Evolutionary conservation across 1,139 yeast genomes (phyloP).

Genomic region (Saccharomyces hybrid): DNA sequence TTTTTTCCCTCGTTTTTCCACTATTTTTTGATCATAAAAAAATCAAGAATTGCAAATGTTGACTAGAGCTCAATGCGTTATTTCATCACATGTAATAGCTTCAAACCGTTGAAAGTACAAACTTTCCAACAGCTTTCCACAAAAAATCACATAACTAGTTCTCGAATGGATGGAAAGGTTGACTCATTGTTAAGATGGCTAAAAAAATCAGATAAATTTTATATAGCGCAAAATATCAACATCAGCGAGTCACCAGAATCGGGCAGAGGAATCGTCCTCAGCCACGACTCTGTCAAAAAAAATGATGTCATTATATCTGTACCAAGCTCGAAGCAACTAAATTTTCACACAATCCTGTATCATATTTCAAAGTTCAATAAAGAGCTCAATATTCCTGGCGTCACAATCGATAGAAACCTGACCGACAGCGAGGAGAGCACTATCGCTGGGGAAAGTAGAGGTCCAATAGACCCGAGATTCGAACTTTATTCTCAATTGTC

Average conservation of each 20-base stretch:
- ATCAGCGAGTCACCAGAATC: constrained; percentile 36
- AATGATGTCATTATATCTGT: constrained; percentile 47
- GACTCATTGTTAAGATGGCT: constrained; percentile 21
- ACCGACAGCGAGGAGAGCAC: constrained; percentile 8
- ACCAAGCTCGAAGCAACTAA: constrained; percentile 54
- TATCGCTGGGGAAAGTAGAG: neutral
- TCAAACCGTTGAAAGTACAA: neutral
- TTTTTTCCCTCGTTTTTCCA: neutral
- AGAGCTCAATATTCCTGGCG: constrained; percentile 22
- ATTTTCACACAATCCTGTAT: constrained; percentile 47
- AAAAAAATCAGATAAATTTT: constrained; percentile 13
- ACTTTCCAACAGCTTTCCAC: neutral
- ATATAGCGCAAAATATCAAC: constrained; percentile 18
- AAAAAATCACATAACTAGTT: neutral
- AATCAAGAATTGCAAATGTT: neutral
- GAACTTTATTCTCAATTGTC: constrained; percentile 23
- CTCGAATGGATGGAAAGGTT: constrained; percentile 14
- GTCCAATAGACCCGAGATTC: constrained; percentile 24
- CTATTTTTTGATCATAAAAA: neutral
- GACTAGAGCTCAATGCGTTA: neutral
- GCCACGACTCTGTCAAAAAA: constrained; percentile 32
- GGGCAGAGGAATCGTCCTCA: constrained; percentile 58
- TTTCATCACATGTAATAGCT: neutral
- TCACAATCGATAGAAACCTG: constrained; percentile 15
- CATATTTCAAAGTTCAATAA: constrained; percentile 36